phyloP scores from a whole-genome alignment of 148 eudicot species.

The Rhododendron kiyosumense region DNA sequence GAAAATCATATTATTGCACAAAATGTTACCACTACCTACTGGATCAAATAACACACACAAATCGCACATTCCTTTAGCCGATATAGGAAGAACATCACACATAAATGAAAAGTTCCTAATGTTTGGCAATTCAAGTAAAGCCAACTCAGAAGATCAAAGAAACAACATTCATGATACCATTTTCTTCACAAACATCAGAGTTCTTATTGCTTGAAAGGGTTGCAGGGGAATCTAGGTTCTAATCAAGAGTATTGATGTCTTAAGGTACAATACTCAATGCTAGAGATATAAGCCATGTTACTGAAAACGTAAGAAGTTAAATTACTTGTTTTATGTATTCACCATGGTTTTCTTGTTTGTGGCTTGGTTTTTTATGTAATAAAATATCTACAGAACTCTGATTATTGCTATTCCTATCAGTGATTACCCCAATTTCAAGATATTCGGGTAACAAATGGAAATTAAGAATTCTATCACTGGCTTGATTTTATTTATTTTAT shows the following conservation, averaged over 20 bases:
- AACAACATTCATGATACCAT: background rate
- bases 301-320: background rate
- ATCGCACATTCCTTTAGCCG: background rate
- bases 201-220: background rate
- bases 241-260: background rate
- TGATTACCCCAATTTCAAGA: background rate
- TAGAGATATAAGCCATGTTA: background rate
- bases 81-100: background rate
- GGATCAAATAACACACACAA: background rate
- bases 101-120: background rate
- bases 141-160: background rate
- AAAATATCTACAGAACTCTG: background rate
- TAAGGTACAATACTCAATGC: background rate
- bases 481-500: background rate
- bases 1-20: background rate
- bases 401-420: background rate
- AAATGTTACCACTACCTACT: background rate
- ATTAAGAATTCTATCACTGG: background rate
- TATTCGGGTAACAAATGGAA: background rate
- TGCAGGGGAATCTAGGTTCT: background rate
- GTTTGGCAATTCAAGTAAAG: background rate
- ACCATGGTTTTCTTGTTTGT: background rate
- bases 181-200: background rate
- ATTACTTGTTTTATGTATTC: background rate
- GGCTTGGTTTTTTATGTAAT: background rate